Evolutionary conservation across 495 filamentous ascomycete species (phyloP).

Genomic region (Xylaria flabelliformis): DNA sequence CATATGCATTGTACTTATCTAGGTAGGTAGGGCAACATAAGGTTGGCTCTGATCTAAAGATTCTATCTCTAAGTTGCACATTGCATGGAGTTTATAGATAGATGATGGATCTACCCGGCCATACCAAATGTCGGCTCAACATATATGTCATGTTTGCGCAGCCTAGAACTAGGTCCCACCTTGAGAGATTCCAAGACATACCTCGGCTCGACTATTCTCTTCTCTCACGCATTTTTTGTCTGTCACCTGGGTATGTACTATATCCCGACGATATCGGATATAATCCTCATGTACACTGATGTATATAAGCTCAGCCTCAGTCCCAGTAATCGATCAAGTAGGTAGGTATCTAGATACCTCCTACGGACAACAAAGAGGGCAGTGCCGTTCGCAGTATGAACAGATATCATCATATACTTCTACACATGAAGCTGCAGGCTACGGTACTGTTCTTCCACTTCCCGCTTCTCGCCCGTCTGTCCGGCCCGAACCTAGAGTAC

Average conservation of each 20-base stretch:
- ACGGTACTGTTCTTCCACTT: slow-evolving; percentile 3
- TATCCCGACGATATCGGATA: no score
- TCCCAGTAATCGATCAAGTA: background rate
- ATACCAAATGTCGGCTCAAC: background rate
- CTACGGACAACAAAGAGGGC: background rate
- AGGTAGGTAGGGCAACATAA: background rate
- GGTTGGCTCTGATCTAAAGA: background rate
- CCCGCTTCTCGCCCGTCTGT: background rate
- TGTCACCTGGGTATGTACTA: no score
- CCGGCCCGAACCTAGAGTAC: background rate
- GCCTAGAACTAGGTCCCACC: background rate
- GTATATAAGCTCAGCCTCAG: background rate
- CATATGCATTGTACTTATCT: background rate
- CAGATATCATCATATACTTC: background rate
- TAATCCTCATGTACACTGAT: no score
- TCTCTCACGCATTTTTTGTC: background rate
- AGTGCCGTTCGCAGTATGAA: background rate
- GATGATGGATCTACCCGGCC: background rate
- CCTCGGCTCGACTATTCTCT: background rate
- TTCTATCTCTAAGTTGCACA: background rate
- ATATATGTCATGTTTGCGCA: background rate
- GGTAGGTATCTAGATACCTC: background rate
- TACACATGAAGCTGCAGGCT: no score
- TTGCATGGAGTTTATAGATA: background rate
- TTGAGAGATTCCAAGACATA: background rate